Conservation (phyloP, 805 yeast genomes). For the Candida loeiensis region DNA sequence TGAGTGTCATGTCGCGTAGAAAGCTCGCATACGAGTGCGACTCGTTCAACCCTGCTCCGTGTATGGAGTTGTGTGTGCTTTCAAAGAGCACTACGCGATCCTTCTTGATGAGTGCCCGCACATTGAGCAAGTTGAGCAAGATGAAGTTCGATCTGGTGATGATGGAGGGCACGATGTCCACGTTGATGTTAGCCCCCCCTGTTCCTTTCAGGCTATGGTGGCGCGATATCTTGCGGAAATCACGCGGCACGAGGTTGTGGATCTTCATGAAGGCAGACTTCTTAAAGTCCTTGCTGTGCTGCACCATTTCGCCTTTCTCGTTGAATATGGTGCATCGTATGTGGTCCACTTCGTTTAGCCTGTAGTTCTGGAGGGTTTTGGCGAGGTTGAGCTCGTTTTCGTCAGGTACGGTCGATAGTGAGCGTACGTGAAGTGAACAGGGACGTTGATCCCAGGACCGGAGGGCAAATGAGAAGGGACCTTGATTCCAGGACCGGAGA, state of each 20-base stretch:
- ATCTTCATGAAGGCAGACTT: constrained; percentile 41
- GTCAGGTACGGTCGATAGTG: neutral
- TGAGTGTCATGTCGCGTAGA: constrained; percentile 38
- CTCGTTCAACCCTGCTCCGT: constrained; percentile 38
- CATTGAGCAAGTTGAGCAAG: constrained; percentile 45
- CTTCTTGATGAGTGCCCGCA: constrained; percentile 50
- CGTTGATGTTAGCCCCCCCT: constrained; percentile 20
- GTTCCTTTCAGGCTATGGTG: constrained; percentile 11
- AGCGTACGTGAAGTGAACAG: too few species aligned
- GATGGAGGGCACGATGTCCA: constrained; percentile 57
- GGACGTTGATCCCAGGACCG: too few species aligned
- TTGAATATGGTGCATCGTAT: constrained; percentile 51
- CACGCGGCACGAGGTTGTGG: constrained; percentile 52
- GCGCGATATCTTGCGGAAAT: constrained; percentile 51
- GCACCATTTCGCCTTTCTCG: constrained; percentile 38
- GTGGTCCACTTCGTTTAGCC: constrained; percentile 26
- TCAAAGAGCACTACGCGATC: constrained; percentile 51
- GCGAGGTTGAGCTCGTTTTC: constrained; percentile 3
- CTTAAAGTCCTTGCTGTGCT: constrained; percentile 44
- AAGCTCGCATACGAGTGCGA: constrained; percentile 44
- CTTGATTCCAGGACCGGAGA: too few species aligned
- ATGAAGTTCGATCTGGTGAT: constrained; percentile 47
- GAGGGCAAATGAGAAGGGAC: neutral
- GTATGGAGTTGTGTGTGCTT: constrained; percentile 12
- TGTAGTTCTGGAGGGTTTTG: constrained; percentile 5